Evolutionary conservation across 345 rosid genomes (phyloP), one percentile per base, ranked within the genome.

Genomic region (Reutealis trisperma): DNA sequence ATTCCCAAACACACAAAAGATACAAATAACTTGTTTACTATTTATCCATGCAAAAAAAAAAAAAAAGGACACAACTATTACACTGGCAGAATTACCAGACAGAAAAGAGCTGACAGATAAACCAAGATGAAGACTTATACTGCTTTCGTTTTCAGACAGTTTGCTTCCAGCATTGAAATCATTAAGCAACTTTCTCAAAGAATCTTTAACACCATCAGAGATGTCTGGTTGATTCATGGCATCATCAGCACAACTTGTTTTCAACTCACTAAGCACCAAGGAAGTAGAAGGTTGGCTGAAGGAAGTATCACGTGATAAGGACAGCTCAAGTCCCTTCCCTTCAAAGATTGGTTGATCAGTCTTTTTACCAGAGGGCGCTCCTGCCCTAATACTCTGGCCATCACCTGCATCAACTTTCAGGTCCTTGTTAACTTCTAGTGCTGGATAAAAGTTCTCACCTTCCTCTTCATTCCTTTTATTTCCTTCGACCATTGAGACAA

Each of bases 401-500:
- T 82, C 86, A 83, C 67, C 22, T 63, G 72, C 73, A 68, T 85
- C 82, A 68, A 52, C 65, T 82, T 72, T 73, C 54, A n/a, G 54
- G 77, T 71, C 79, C 78, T 82, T 70, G 24, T 77, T 80, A 77
- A 78, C 77, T 83, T 83, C 87, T 75, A 76, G 77, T 52, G 61
- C 55, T 41, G 85, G 75, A 18, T 81, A 67, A 79, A 63, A 49
- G 61, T 70, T 80, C 83, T 84, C 84, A 74, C 79, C 84, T 74
- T 88, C 84, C 82, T 84, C 83, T 79, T 82, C 73, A 71, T 69
- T 78, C 77, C 79, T 78, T 55, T 90, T 87, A 61, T 83, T 87
- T 66, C 75, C 91, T 71, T 85, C 86, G 27, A 91, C 87, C 85
- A 89, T 87, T 71, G 99, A 91, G 80, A 96, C 93, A 74, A 96